phyloP scores from a whole-genome alignment of 495 filamentous ascomycete genomes.

The Neurospora sp. region DNA sequence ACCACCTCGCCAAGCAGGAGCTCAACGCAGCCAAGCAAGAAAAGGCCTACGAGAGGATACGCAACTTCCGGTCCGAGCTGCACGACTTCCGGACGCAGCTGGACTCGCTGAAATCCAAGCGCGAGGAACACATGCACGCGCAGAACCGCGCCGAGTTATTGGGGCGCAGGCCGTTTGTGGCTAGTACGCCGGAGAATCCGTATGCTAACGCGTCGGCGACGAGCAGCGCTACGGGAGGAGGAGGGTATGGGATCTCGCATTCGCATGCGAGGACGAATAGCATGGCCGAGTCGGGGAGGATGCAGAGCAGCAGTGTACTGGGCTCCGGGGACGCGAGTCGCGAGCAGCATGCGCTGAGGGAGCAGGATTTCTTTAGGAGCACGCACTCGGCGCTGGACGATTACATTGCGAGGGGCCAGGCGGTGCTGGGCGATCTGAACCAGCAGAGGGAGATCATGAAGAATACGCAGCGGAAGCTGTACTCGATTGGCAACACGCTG shows the following conservation, averaged over 20 bases:
- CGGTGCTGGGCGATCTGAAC: slow-evolving; percentile 78
- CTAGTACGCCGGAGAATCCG: slow-evolving; percentile 88
- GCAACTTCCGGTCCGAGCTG: slow-evolving; percentile 77
- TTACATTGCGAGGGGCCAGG: slow-evolving; percentile 81
- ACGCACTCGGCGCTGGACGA: slow-evolving; percentile 83
- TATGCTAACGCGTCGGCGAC: slow-evolving; percentile 41
- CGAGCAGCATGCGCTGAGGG: slow-evolving; percentile 77
- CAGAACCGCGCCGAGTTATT: slow-evolving; percentile 75
- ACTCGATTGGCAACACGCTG: slow-evolving; percentile 87
- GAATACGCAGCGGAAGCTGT: slow-evolving; percentile 79
- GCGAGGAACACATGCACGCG: slow-evolving; percentile 64
- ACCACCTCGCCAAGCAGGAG: slow-evolving; percentile 73
- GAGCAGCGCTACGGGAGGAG: slow-evolving; percentile 1
- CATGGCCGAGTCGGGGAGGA: slow-evolving; percentile 10
- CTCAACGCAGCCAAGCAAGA: slow-evolving; percentile 77
- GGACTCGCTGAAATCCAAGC: slow-evolving; percentile 60
- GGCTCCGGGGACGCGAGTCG: slow-evolving; percentile 50
- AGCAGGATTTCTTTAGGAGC: slow-evolving; percentile 73
- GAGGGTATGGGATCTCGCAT: slow-evolving; percentile 20
- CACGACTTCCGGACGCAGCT: slow-evolving; percentile 67
- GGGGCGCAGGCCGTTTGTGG: slow-evolving; percentile 77
- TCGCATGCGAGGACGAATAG: slow-evolving; percentile 22
- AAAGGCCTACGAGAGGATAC: slow-evolving; percentile 78
- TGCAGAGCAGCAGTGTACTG: slow-evolving; percentile 34
- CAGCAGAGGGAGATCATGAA: slow-evolving; percentile 93